A percentile compares a stretch with the other conserved stretches of the same genome.
Evolutionary conservation across 805 yeast species (phyloP).

Genomic region (Clavispora fructus): DNA sequence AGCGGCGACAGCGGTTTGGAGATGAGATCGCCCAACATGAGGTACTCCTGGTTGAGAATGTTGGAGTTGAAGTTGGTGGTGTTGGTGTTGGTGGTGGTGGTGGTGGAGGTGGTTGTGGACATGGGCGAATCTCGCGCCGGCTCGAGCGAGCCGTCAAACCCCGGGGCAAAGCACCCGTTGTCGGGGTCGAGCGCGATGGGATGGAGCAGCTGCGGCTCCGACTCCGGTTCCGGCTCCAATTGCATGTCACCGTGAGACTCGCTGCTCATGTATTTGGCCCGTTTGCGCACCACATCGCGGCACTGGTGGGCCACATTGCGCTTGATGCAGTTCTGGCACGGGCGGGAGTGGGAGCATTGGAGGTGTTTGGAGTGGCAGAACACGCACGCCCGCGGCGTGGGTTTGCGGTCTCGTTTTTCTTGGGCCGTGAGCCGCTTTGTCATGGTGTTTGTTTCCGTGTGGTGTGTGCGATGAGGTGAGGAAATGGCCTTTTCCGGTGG

Average conservation of each 20-base stretch:
- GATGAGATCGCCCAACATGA: conserved; percentile 46
- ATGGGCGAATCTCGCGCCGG: not conserved
- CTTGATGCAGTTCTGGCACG: conserved; percentile 67
- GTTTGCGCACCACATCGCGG: conserved; percentile 52
- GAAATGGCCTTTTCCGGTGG: no score
- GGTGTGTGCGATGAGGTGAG: not conserved
- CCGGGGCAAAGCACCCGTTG: not conserved
- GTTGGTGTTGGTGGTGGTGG: conserved; percentile 4
- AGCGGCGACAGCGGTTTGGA: conserved; percentile 38
- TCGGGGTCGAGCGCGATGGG: not conserved
- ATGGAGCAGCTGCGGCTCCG: not conserved
- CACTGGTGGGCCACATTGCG: conserved; percentile 54
- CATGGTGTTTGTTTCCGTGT: no score
- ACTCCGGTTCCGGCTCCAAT: not conserved
- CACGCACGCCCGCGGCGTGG: conserved; percentile 64
- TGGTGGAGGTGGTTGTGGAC: not conserved
- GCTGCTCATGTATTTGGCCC: conserved; percentile 34
- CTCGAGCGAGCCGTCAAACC: not conserved
- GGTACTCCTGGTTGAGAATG: conserved; percentile 47
- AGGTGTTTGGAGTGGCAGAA: conserved; percentile 71
- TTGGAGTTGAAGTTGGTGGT: conserved; percentile 33
- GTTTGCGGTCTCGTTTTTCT: conserved; percentile 51
- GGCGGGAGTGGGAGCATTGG: conserved; percentile 66
- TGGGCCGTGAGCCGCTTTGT: conserved; percentile 54
- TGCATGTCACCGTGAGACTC: not conserved